Base-by-base conservation (phyloP, 345 rosid genomes). In the Passiflora organensis region DNA sequence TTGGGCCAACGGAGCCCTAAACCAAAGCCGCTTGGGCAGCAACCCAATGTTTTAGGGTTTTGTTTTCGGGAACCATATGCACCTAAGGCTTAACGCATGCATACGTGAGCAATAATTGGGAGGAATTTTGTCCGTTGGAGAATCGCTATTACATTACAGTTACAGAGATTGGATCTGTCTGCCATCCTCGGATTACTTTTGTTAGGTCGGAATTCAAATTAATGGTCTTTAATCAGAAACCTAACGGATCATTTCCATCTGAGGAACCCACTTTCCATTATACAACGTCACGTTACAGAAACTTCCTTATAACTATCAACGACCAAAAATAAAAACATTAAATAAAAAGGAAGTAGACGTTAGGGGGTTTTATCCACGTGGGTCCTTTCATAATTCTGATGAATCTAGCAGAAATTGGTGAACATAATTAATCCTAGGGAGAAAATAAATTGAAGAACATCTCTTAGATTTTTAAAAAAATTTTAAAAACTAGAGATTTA, bases 271-370 rank as follows among this genome's bases (percentile, higher is more conserved):
- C 34, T 28, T 28, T 28, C 5, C 5, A 8, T 28, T 28, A 28
- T 28, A 3, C 34, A 28, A 28, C 34, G 34, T 28, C 34, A 28
- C 34, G 3, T 28, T 3, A 28, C 34, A 28, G 24, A 13, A n/a
- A n/a, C n/a, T 51, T 64, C 51, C 32, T 23, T 32, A 6, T 28
- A 21, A 4, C 2, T 6, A 19, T 11, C 23, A 25, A 24, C 10
- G n/a, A 13, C 32, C 41, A 50, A 15, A 6, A 11, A 48, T 14
- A 24, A 59, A 38, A 25, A 24, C 38, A 10, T 19, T 1, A n/a
- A 32, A 3, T 13, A 16, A 47, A 19, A 48, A 32, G 42, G 54
- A 74, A 72, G 17, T 78, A 72, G 80, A 59, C 80, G 82, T 78
- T 78, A 57, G 51, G 55, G n/a, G 51, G 28, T 19, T 46, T 46